Percentiles rank a stretch among this genome's conserved stretches.
phyloP scores from a whole-genome alignment of 305 asterid species.

The Fraxinus paxiana region DNA sequence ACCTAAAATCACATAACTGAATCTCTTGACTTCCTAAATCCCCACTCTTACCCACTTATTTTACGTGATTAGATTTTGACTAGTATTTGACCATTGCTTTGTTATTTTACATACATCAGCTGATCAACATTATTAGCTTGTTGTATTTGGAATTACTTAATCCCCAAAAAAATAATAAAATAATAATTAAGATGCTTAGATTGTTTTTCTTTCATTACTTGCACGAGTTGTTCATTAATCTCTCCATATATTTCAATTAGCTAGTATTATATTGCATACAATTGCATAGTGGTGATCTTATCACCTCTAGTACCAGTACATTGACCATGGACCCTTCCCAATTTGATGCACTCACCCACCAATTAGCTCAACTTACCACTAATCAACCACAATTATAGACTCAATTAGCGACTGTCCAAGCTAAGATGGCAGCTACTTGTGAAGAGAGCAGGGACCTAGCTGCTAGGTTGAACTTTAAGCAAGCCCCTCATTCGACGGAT shows the following conservation, averaged over 20 bases:
- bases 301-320: background rate
- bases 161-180: background rate
- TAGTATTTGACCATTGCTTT: background rate
- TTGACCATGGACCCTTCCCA: background rate
- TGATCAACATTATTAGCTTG: background rate
- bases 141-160: background rate
- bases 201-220: background rate
- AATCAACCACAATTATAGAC: background rate
- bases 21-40: background rate
- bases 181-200: background rate
- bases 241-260: background rate
- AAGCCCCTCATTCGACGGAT: background rate
- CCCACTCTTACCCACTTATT: background rate
- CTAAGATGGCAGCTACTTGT: background rate
- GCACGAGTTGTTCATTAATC: background rate
- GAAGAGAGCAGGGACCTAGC: background rate
- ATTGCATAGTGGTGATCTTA: background rate
- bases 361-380: background rate
- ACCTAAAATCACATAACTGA: background rate
- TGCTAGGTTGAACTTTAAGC: background rate
- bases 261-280: no score
- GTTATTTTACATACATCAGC: background rate
- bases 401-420: no score
- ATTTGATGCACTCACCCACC: background rate
- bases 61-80: no score